Conservation (phyloP, 83 land plant genomes). For the Diphasiastrum complanatum region DNA sequence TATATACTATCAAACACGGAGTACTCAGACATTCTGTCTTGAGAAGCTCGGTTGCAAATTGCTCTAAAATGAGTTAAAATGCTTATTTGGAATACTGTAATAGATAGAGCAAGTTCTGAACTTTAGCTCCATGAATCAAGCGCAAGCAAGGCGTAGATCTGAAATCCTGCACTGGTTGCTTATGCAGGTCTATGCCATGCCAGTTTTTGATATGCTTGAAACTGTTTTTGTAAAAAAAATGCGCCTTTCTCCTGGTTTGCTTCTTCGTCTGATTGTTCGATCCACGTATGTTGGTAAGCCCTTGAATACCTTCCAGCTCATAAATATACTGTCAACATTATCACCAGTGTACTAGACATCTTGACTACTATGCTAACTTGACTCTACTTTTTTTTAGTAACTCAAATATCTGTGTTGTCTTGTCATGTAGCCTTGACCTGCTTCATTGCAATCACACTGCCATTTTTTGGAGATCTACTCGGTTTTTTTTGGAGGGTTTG, state of each 20-base stretch:
- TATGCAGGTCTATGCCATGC: conserved; percentile 80
- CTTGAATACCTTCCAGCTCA: no score
- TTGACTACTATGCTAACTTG: background rate
- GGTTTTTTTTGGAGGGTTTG: conserved; percentile 84
- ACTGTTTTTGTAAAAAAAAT: conserved; percentile 50
- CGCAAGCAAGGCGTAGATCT: no score
- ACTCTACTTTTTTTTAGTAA: background rate
- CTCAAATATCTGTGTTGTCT: no score
- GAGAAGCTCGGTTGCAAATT: no score
- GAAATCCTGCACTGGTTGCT: no score
- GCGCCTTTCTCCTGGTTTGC: conserved; percentile 32
- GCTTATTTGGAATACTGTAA: background rate
- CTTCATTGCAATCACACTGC: conserved; percentile 54
- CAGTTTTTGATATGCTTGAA: conserved; percentile 85
- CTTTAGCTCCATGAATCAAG: no score
- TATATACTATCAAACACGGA: no score
- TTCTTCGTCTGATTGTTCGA: conserved; percentile 48
- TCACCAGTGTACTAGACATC: background rate
- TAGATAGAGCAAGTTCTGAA: no score
- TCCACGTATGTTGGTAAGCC: conserved; percentile 63
- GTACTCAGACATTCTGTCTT: no score
- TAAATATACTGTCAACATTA: no score
- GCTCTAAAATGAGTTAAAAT: background rate
- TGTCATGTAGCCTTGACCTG: conserved; percentile 57
- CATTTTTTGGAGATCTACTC: conserved; percentile 69